Evolutionary conservation across 768 basidiomycete genomes (phyloP).

Genomic region (Podaxis rugospora): DNA sequence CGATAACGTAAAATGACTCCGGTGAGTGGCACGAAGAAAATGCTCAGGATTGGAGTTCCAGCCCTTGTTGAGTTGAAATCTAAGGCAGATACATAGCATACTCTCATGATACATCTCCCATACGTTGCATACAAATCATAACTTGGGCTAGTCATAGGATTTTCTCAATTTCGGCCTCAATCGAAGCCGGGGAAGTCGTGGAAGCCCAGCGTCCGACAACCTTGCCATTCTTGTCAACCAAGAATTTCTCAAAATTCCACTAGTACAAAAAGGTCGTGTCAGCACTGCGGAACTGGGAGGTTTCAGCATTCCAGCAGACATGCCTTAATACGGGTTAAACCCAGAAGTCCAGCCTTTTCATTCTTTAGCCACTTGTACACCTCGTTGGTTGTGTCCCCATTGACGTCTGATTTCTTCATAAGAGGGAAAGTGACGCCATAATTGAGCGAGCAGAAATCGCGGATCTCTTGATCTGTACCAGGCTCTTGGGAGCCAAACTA

Average conservation of each 20-base stretch:
- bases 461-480: constrained; percentile 70
- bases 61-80: not conserved
- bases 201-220: constrained; percentile 76
- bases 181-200: constrained; percentile 62
- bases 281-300: not conserved
- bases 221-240: constrained; percentile 73
- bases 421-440: constrained; percentile 89
- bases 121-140: not conserved
- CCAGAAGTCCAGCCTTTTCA: constrained; percentile 70
- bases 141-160: constrained; percentile 20
- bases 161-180: constrained; percentile 62
- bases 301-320: constrained; percentile 13
- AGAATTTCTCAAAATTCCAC: constrained; percentile 94
- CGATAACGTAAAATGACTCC: too few species aligned
- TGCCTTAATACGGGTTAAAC: constrained; percentile 73
- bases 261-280: constrained; percentile 18
- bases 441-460: constrained; percentile 72
- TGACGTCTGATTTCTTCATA: constrained; percentile 92
- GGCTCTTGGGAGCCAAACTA: constrained; percentile 89
- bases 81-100: not conserved
- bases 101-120: not conserved
- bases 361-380: constrained; percentile 84
- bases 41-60: too few species aligned
- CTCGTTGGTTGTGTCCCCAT: constrained; percentile 79
- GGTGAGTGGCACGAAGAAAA: too few species aligned